Evolutionary conservation across 1,284 basidiomycete genomes (phyloP).

Genomic region (Fomitopsis pinicola): DNA sequence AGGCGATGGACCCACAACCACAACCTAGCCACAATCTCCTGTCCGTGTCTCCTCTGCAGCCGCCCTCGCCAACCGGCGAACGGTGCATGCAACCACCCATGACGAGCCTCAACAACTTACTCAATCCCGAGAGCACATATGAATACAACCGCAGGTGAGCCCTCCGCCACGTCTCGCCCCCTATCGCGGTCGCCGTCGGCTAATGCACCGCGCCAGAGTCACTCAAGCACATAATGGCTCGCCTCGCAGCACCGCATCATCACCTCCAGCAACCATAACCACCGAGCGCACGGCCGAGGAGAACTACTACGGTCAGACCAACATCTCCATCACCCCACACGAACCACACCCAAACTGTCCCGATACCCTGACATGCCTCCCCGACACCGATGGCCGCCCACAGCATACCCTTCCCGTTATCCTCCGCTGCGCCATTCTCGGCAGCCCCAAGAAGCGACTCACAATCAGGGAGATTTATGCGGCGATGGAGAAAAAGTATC

Average conservation of each 20-base stretch:
- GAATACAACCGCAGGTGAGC: slow-evolving; percentile 24
- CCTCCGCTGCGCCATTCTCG: slow-evolving; percentile 74
- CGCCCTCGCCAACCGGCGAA: slow-evolving; percentile 10
- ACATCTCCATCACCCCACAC: slow-evolving; percentile 24
- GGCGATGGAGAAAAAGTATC: slow-evolving; percentile 78
- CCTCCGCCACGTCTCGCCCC: slow-evolving; percentile 4
- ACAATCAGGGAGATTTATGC: slow-evolving; percentile 81
- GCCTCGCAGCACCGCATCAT: slow-evolving; percentile 17
- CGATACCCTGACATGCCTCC: slow-evolving; percentile 68
- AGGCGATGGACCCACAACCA: slow-evolving; percentile 33
- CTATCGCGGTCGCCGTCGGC: slow-evolving; percentile 2
- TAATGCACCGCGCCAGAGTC: slow-evolving; percentile 14
- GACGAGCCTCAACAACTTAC: slow-evolving; percentile 32
- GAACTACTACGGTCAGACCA: slow-evolving; percentile 21
- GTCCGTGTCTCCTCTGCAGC: slow-evolving; percentile 25
- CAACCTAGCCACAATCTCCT: slow-evolving; percentile 29
- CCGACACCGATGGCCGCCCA: slow-evolving; percentile 70
- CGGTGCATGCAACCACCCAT: slow-evolving; percentile 16
- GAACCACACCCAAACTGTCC: slow-evolving; percentile 67
- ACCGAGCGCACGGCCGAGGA: slow-evolving; percentile 9
- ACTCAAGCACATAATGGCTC: slow-evolving; percentile 8
- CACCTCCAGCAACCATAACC: slow-evolving; percentile 14
- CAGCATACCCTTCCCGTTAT: slow-evolving; percentile 80
- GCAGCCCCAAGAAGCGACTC: slow-evolving; percentile 66
- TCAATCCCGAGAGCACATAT: slow-evolving; percentile 30